Evolutionary conservation across 768 basidiomycete species (phyloP).

Genomic region (Lactarius indigo): DNA sequence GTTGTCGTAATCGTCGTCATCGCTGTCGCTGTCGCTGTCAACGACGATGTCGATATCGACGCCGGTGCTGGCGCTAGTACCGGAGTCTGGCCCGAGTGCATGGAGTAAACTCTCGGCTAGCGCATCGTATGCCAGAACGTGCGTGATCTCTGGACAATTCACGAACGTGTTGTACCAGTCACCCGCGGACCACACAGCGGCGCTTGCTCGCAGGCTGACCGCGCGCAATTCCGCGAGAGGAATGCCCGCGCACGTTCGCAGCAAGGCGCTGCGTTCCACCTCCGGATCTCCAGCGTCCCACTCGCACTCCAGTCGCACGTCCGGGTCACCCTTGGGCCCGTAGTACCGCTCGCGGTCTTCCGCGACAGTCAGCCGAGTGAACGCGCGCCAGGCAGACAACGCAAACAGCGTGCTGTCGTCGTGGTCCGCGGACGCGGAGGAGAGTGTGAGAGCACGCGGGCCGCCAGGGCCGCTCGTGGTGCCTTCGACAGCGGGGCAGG

Average conservation of each 20-base stretch:
- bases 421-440: not conserved
- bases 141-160: conserved; percentile 10
- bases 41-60: no score
- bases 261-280: conserved; percentile 5
- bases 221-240: conserved; percentile 15
- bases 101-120: conserved; percentile 6
- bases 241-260: conserved; percentile 7
- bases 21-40: no score
- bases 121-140: conserved; percentile 5
- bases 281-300: conserved; percentile 16
- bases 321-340: conserved; percentile 5
- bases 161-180: conserved; percentile 17
- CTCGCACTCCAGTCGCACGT: conserved; percentile 16
- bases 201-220: conserved; percentile 7
- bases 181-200: not conserved
- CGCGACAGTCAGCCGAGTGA: not conserved
- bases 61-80: not conserved
- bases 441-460: conserved; percentile 18
- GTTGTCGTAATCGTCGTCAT: no score
- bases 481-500: not conserved
- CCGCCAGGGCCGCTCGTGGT: not conserved
- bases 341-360: conserved; percentile 15
- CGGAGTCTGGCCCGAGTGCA: not conserved
- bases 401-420: conserved; percentile 5
- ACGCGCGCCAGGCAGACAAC: conserved; percentile 16